Percentiles rank a stretch among this genome's conserved stretches.
Evolutionary conservation across 2,329 filamentous ascomycete species (phyloP).

Genomic region (Verruconis gallopava): DNA sequence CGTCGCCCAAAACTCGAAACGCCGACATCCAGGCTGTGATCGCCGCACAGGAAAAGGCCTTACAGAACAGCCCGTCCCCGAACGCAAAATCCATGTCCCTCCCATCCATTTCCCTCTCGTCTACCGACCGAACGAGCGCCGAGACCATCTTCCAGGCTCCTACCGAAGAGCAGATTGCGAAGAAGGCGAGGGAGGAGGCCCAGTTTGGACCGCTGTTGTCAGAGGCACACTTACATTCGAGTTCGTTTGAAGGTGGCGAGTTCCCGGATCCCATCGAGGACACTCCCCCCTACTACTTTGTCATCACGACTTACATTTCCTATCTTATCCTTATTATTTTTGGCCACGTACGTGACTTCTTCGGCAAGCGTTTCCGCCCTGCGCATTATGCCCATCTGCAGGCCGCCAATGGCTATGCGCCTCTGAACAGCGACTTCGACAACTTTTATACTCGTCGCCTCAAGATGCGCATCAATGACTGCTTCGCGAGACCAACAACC

Average conservation of each 20-base stretch:
- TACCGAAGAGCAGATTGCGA: conserved; percentile 67
- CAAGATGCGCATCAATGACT: conserved; percentile 92
- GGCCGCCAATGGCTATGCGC: conserved; percentile 77
- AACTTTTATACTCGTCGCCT: conserved; percentile 92
- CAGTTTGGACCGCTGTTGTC: conserved; percentile 83
- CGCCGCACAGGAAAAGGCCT: conserved; percentile 5
- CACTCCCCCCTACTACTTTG: conserved; percentile 91
- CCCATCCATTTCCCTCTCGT: conserved; percentile 84
- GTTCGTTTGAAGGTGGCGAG: conserved; percentile 68
- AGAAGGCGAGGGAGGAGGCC: conserved; percentile 64
- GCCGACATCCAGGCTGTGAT: conserved; percentile 8
- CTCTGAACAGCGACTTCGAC: conserved; percentile 95
- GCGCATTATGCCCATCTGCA: conserved; percentile 77
- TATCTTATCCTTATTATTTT: conserved; percentile 93
- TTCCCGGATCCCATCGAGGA: conserved; percentile 80
- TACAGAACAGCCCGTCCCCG: conserved; percentile 6
- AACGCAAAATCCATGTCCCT: conserved; percentile 53
- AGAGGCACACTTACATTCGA: conserved; percentile 74
- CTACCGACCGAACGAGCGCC: conserved; percentile 60
- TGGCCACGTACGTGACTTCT: conserved; percentile 92
- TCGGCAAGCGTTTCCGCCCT: conserved; percentile 87
- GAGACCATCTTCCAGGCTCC: conserved; percentile 81
- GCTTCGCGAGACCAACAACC: conserved; percentile 82
- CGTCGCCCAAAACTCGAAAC: conserved; percentile 1
- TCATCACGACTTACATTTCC: conserved; percentile 96